Percentiles rank a stretch among this genome's conserved stretches.
These are phyloP conservation scores for Exserohilum turcica DNA, from an alignment of 2,329 filamentous ascomycete genomes.

Conservation along the genomic window DNA sequence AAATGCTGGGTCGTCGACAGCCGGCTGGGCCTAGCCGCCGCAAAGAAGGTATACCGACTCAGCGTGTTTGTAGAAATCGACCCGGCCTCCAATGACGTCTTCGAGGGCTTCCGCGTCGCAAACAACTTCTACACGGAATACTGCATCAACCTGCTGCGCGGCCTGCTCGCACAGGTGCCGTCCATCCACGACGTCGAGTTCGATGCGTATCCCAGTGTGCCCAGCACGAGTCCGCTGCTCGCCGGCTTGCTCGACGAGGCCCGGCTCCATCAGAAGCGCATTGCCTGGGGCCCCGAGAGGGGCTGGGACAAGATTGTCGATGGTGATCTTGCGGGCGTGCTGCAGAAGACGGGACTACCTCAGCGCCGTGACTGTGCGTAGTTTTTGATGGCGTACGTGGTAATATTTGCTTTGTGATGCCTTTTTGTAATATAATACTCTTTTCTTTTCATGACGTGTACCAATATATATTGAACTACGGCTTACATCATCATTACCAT, in stretches of 20 bases:
- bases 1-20: conserved; percentile 71
- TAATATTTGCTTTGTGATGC: no score
- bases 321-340: conserved; percentile 31
- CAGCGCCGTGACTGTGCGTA: no score
- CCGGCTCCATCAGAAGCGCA: conserved; percentile 54
- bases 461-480: no score
- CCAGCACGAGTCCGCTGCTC: conserved; percentile 69
- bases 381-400: no score
- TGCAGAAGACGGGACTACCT: conserved; percentile 36
- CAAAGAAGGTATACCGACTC: conserved; percentile 62
- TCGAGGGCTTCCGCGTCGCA: conserved; percentile 68
- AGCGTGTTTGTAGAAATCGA: conserved; percentile 75
- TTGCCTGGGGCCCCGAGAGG: conserved; percentile 71
- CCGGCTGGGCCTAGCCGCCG: conserved; percentile 67
- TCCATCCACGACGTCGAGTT: conserved; percentile 66
- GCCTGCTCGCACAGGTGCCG: conserved; percentile 63
- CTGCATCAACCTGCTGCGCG: conserved; percentile 61
- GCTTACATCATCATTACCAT: no score
- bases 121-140: conserved; percentile 75
- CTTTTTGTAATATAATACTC: no score
- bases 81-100: conserved; percentile 66
- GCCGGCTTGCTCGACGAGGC: conserved; percentile 62
- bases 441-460: no score
- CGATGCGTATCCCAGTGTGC: conserved; percentile 70
- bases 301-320: conserved; percentile 61